A percentile compares a stretch with the other conserved stretches of the same genome.
phyloP scores from a whole-genome alignment of 495 filamentous ascomycete genomes.

The Achaetomiella virescens region DNA sequence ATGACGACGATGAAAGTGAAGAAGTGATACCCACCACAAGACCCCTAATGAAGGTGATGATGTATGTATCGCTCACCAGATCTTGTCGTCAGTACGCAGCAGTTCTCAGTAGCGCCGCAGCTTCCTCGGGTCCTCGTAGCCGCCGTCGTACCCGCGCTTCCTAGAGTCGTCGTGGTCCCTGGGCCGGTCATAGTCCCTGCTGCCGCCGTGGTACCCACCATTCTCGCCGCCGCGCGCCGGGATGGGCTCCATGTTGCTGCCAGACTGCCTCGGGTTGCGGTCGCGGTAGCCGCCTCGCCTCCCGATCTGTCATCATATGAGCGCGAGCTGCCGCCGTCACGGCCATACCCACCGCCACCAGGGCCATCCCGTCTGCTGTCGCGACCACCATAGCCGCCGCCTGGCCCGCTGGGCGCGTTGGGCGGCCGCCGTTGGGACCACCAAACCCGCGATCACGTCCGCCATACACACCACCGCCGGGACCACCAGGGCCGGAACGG shows the following conservation, averaged over 20 bases:
- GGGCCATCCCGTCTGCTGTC: slow-evolving; percentile 21
- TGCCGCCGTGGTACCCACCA: slow-evolving; percentile 44
- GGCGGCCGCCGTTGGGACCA: slow-evolving; percentile 30
- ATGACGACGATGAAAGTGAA: slow-evolving; percentile 30
- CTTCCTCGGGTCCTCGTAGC: slow-evolving; percentile 72
- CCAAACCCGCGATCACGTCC: slow-evolving; percentile 35
- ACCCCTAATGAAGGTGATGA: slow-evolving; percentile 16
- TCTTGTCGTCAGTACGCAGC: slow-evolving; percentile 7
- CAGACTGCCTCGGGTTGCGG: slow-evolving; percentile 50
- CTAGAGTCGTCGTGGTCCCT: slow-evolving; percentile 54
- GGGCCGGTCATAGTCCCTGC: slow-evolving; percentile 39
- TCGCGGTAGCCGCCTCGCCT: slow-evolving; percentile 56
- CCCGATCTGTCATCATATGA: slow-evolving; percentile 57
- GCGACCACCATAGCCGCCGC: slow-evolving; percentile 29
- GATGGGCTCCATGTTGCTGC: slow-evolving; percentile 65
- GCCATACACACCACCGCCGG: slow-evolving; percentile 54
- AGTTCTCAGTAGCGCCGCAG: slow-evolving; percentile 64
- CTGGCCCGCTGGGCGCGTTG: slow-evolving; percentile 9
- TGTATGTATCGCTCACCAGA: slow-evolving; percentile 10
- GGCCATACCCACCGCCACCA: slow-evolving; percentile 51
- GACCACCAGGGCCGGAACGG: slow-evolving; percentile 52
- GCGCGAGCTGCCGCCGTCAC: slow-evolving; percentile 48
- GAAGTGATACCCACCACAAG: slow-evolving; percentile 43
- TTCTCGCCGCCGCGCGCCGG: slow-evolving; percentile 47
- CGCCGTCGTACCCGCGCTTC: slow-evolving; percentile 57